phyloP scores from a whole-genome alignment of 2,329 filamentous ascomycete species.

The Knufia fluminis region DNA sequence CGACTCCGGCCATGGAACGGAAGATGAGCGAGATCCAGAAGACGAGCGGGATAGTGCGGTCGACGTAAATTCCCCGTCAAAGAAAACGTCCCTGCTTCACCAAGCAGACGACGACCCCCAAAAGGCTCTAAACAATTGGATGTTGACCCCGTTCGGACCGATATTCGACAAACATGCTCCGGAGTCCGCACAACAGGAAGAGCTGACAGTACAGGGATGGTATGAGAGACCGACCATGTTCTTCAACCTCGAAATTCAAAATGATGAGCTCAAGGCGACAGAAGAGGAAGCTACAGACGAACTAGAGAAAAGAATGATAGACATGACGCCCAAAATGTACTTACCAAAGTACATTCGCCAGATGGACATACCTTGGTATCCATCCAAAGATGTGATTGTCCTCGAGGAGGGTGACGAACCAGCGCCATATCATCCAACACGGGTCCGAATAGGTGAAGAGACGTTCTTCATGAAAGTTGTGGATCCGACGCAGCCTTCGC shows the following conservation, averaged over 20 bases:
- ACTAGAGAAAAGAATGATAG: background rate
- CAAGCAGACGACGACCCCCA: background rate
- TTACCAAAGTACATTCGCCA: constrained; percentile 7
- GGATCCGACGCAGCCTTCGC: constrained; percentile 4
- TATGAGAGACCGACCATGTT: constrained; percentile 6
- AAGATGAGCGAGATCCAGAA: background rate
- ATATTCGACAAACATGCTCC: constrained; percentile 3
- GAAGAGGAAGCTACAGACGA: constrained; percentile 1
- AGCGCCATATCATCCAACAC: constrained; percentile 5
- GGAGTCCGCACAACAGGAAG: background rate
- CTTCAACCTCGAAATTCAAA: constrained; percentile 5
- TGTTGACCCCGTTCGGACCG: constrained; percentile 5
- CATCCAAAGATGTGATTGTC: background rate
- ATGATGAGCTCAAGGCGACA: constrained; percentile 2
- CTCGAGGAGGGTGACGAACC: constrained; percentile 7
- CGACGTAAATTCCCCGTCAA: background rate
- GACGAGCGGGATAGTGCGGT: background rate
- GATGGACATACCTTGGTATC: constrained; percentile 6
- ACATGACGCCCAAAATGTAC: constrained; percentile 1
- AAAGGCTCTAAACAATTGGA: constrained; percentile 11
- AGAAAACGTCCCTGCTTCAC: background rate
- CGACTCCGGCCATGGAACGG: background rate
- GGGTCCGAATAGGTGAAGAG: constrained; percentile 7
- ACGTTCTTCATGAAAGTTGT: constrained; percentile 13
- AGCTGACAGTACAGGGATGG: constrained; percentile 6